Base-by-base conservation (phyloP, 495 filamentous ascomycete genomes). In the Staphylotrichum tortipilum region DNA sequence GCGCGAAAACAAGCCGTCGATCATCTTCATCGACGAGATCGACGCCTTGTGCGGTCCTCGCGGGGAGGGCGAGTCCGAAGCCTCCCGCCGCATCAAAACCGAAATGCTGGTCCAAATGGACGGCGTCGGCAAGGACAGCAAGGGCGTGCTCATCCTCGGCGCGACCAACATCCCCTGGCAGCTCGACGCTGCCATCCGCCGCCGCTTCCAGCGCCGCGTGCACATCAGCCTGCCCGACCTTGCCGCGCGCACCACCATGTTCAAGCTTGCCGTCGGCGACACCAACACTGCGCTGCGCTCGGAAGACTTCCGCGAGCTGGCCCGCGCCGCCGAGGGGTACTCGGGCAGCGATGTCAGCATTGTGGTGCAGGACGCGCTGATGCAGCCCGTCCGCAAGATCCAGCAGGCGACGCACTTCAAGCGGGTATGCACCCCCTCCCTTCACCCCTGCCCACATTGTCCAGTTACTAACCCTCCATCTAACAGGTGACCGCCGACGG, bases 81-180 rank as follows among this genome's bases (percentile, higher is more conserved):
- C 92, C 2, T 95, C 89, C 22, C 81, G 92, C 46, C 84, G 92
- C 57, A 97, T 99, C 70, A 99, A 99, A 65, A 99, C 92, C 14
- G 92, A 99, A 66, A 80, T 99, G 65, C 78, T 99, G 17, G 94
- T 99, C 12, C 92, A 99, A 63, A 99, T 99, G 92, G 92, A 99
- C 59, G 92, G 92, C 67, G 92, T 99, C 4, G 94, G 94, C 35
- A 88, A 89, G 34, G 92, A 96, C 68, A 88, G 82, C 46, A 88
- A 83, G 59, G 94, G 91, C 33, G 91, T 99, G 9, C 39, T 99
- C 29, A 94, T 99, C 35, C 78, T 99, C 10, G 92, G 94, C 44
- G 92, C 92, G 47, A 99, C 92, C 39, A 99, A 99, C 63, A 97
- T 99, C 60, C 92, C 92, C 7, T 99, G 92, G 92, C 92, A 99